Evolutionary conservation across 352 stramenopile species (phyloP), one percentile per base, ranked within the genome.

Genomic region (Phytophthora cactorum): DNA sequence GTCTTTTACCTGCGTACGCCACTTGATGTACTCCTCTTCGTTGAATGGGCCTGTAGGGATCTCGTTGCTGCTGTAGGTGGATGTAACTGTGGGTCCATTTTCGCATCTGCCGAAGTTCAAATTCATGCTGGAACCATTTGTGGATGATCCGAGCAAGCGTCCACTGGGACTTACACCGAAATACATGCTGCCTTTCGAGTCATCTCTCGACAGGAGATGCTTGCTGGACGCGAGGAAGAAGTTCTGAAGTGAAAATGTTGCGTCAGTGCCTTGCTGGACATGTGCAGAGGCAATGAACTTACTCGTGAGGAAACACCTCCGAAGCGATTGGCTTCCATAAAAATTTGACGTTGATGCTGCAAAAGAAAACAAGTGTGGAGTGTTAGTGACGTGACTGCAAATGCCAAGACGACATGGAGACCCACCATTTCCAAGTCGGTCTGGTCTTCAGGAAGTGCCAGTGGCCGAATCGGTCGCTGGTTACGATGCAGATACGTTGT

Each of bases 1-100:
- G 14, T 86, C 79, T 68, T 93, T 89, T 38, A 90, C 76, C 64
- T 89, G 52, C 4, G 82, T 90, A n/a, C 82, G 78, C 84, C 84
- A 92, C 36, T 80, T 62, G 29, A 81, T 54, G 68, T 91, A 91
- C 46, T 87, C 77, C 12, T 78, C 65, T 62, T 92, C 84, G 55
- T 90, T 64, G 38, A 91, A 89, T 0, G 45, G 54, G 43, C 27
- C 51, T 15, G 15, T 51, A 12, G 10, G 50, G 9, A 59, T 28
- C 9, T 64, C 59, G 3, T 69, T 57, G 28, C 15, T 59, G 27
- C 25, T 67, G 57, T 41, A n/a, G 15, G 22, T 73, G 10, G 50
- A 56, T 43, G 39, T 31, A 5, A 63, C 32, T 25, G 63, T 71
- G 38, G 46, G 57, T 15, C 15, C 50, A 65, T 22, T 22, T 22